A percentile compares a stretch with the other conserved stretches of the same genome.
These are phyloP conservation scores for Phytopythium litorale DNA, from an alignment of 352 stramenopile genomes.

Conservation along the genomic window DNA sequence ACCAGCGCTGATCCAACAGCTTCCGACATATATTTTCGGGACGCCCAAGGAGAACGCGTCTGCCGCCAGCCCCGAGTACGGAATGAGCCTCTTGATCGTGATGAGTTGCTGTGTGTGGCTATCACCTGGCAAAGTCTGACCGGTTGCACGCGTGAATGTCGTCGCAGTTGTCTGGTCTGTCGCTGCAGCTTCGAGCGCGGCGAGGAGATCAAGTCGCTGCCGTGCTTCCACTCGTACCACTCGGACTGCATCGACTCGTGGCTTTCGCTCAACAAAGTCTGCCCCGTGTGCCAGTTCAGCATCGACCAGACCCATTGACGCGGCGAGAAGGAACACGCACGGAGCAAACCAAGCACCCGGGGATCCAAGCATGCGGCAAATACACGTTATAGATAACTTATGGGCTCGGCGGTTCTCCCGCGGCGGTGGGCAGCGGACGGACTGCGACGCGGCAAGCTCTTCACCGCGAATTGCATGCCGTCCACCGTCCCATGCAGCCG, in stretches of 20 bases:
- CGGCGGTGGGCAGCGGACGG: neutral
- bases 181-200: constrained; percentile 85
- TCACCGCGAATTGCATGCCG: neutral
- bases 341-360: neutral
- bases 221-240: constrained; percentile 94
- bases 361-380: constrained; percentile 1
- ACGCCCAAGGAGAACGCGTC: constrained; percentile 37
- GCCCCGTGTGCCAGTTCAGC: constrained; percentile 87
- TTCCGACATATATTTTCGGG: constrained; percentile 78
- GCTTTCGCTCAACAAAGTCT: constrained; percentile 91
- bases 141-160: neutral
- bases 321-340: neutral
- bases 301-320: constrained; percentile 48
- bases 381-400: constrained; percentile 52
- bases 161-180: constrained; percentile 89
- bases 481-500: neutral
- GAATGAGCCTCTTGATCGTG: neutral
- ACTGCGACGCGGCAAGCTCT: neutral
- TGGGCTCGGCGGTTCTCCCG: constrained; percentile 8
- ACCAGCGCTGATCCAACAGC: constrained; percentile 64
- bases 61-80: constrained; percentile 58
- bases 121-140: neutral
- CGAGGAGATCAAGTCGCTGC: constrained; percentile 91
- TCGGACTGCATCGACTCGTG: constrained; percentile 92
- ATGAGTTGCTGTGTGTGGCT: neutral